Percentiles rank a stretch among this genome's conserved stretches.
These are phyloP conservation scores for Globisporangium megalacanthum DNA, from an alignment of 352 stramenopile species.

Conservation along the genomic window DNA sequence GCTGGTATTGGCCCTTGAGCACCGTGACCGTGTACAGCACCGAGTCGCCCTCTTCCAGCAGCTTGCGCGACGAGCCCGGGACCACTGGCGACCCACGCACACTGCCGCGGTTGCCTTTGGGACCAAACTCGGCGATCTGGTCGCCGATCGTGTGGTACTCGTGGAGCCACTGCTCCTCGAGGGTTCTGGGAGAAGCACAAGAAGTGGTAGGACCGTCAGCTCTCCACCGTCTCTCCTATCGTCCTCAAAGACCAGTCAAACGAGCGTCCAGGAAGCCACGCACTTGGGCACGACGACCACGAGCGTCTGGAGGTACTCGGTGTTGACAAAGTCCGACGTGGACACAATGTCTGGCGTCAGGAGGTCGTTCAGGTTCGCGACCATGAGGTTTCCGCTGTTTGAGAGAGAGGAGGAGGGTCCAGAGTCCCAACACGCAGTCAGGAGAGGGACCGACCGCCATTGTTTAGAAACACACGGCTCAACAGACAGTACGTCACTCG, in stretches of 20 bases:
- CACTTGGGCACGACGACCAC: constrained; percentile 93
- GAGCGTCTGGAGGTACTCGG: constrained; percentile 96
- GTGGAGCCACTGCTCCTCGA: constrained; percentile 87
- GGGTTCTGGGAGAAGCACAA: constrained; percentile 24
- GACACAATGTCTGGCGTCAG: constrained; percentile 90
- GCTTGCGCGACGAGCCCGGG: constrained; percentile 85
- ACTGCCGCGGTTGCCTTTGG: constrained; percentile 85
- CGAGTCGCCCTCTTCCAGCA: constrained; percentile 91
- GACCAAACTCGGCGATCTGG: constrained; percentile 88
- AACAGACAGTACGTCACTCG: neutral
- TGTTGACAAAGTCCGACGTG: constrained; percentile 91
- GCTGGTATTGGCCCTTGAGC: constrained; percentile 92
- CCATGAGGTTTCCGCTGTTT: constrained; percentile 90
- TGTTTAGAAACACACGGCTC: neutral
- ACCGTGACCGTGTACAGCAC: constrained; percentile 95
- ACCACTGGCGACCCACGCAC: constrained; percentile 95
- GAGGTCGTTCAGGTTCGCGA: constrained; percentile 93
- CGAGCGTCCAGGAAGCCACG: neutral
- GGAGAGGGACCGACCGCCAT: too few species aligned
- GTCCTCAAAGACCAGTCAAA: neutral
- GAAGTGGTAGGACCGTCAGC: neutral
- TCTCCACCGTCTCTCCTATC: too few species aligned
- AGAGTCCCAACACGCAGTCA: too few species aligned
- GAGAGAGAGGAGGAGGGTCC: too few species aligned
- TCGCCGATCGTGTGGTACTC: constrained; percentile 87